Evolutionary conservation across 805 yeast species (phyloP).

Genomic region (Schwanniomyces polymorphus): DNA sequence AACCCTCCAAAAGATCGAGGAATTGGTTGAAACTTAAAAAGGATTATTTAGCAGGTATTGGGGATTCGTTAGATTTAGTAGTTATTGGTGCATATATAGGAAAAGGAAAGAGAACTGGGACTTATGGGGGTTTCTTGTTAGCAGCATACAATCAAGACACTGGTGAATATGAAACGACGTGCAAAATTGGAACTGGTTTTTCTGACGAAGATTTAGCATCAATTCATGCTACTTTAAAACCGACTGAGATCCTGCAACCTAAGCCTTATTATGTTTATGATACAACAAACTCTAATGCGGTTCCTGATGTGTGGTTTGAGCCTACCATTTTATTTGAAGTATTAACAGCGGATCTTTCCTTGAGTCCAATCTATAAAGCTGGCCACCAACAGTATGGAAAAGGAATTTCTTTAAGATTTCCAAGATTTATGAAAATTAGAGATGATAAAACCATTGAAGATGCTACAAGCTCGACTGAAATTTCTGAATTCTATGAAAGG

Average conservation of each 20-base stretch:
- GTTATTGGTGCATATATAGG: conserved; percentile 95
- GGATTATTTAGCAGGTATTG: conserved; percentile 92
- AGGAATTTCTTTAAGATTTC: conserved; percentile 87
- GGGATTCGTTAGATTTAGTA: conserved; percentile 91
- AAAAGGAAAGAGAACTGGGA: conserved; percentile 90
- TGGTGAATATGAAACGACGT: conserved; percentile 91
- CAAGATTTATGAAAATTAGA: conserved; percentile 78
- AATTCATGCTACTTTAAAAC: conserved; percentile 60
- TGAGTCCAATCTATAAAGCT: conserved; percentile 88
- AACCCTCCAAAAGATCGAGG: conserved; percentile 91
- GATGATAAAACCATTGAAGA: conserved; percentile 87
- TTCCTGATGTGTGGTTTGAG: conserved; percentile 94
- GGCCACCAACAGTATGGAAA: conserved; percentile 70
- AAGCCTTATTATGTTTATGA: conserved; percentile 70
- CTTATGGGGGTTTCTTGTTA: conserved; percentile 90
- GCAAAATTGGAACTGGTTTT: conserved; percentile 97
- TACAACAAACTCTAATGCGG: conserved; percentile 55
- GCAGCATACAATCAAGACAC: conserved; percentile 90
- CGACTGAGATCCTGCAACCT: conserved; percentile 65
- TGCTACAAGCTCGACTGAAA: conserved; percentile 82
- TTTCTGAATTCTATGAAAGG: conserved; percentile 76
- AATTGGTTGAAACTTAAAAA: conserved; percentile 96
- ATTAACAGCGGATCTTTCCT: conserved; percentile 83
- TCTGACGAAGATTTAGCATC: conserved; percentile 73
- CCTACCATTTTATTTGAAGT: conserved; percentile 85